A percentile compares a stretch with the other conserved stretches of the same genome.
phyloP scores from a whole-genome alignment of 1,139 yeast species.

The Protomyces macrosporus region DNA sequence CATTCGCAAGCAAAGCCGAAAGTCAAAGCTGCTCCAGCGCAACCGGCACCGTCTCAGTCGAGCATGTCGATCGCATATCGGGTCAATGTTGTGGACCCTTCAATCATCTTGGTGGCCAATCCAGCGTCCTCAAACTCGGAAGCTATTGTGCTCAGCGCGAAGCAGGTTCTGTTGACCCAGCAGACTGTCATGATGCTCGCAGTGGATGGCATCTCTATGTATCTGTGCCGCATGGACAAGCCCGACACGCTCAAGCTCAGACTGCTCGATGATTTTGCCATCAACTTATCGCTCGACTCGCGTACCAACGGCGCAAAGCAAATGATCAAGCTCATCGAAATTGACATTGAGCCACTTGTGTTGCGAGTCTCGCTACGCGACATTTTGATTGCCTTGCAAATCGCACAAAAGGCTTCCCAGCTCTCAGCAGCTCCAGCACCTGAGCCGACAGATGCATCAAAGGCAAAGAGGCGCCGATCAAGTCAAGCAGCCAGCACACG shows the following conservation, averaged over 20 bases:
- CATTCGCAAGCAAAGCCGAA: background rate
- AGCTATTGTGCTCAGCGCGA: conserved; percentile 85
- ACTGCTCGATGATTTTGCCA: conserved; percentile 81
- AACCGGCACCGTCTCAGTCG: conserved; percentile 25
- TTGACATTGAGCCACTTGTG: conserved; percentile 73
- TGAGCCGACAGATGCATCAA: background rate
- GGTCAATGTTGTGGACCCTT: conserved; percentile 69
- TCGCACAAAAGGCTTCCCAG: conserved; percentile 65
- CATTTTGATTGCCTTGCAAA: conserved; percentile 68
- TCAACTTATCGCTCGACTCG: conserved; percentile 67
- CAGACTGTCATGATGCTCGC: conserved; percentile 60
- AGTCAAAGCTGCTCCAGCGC: background rate
- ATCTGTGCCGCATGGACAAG: conserved; percentile 67
- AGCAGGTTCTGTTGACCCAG: conserved; percentile 66
- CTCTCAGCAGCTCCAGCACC: conserved; percentile 36
- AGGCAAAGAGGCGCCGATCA: background rate
- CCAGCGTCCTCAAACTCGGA: conserved; percentile 66
- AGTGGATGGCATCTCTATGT: conserved; percentile 80
- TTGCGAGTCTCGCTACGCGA: conserved; percentile 82
- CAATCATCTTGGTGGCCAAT: conserved; percentile 74
- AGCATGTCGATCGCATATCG: conserved; percentile 46
- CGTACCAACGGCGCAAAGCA: conserved; percentile 58
- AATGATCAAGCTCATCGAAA: conserved; percentile 58
- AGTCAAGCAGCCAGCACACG: background rate
- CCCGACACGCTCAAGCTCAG: conserved; percentile 58